Evolutionary conservation across 1,284 basidiomycete genomes (phyloP), one percentile per base, ranked within the genome.

Genomic region (Ganoderma resinaceum): DNA sequence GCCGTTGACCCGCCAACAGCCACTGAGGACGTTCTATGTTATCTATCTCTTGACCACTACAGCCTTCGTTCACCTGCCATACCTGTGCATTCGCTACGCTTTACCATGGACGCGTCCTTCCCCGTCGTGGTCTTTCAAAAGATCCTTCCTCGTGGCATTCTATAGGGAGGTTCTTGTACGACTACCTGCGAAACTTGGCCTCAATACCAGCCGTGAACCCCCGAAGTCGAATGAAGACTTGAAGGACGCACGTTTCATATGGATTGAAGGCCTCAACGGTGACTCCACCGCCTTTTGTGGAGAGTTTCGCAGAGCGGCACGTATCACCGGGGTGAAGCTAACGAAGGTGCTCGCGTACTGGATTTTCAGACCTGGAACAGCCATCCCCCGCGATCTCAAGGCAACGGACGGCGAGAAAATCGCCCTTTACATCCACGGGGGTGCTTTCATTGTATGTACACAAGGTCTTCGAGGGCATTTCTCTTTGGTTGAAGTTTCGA

Each of bases 301-400:
- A 20, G 74, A 75, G 40, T 58, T 77, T 16, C 68, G 66, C 18
- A 65, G 67, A n/a, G 60, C 72, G 4, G 73, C 73, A 18, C 57
- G 65, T 3, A 35, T 61, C 16, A 72, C 72, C 9, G 68, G 68
- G 11, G 73, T 75, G 1, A 52, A 66, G 40, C 65, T 72, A 1
- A 59, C 43, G 1, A 62, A 63, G 16, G 60, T 72, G 16, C 67
- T 42, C 43, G 72, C 69, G 11, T 76, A 74, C 61, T 77, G 76
- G 75, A 61, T 67, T 23, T 67, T 67, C 55, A 69, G 66, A n/a
- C 43, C 62, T 1, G 69, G 69, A 23, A 43, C 26, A 5, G 14
- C 57, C 2, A 49, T 61, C 26, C 61, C 75, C 80, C 23, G 46
- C 31, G 80, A 79, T 6, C 74, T 83, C 42, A 72, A 80, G 49